phyloP scores from a whole-genome alignment of 1,284 basidiomycete species.

The Pisolithus thermaeus region DNA sequence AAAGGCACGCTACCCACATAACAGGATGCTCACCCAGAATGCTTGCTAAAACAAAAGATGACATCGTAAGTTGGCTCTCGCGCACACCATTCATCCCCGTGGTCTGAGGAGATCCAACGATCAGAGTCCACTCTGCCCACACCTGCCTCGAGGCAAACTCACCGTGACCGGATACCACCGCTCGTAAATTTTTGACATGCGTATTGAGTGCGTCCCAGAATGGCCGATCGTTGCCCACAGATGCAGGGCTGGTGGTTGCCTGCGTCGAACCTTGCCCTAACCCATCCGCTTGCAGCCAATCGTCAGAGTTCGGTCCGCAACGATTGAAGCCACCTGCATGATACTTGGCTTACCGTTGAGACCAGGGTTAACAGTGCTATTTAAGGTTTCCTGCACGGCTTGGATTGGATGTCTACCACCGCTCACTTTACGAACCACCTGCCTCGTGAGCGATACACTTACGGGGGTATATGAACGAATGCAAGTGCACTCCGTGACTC shows the following conservation, averaged over 20 bases:
- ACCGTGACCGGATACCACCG: slow-evolving; percentile 65
- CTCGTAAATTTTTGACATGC: slow-evolving; percentile 59
- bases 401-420: slow-evolving; percentile 45
- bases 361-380: slow-evolving; percentile 50
- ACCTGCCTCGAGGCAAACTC: background rate
- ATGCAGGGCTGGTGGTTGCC: slow-evolving; percentile 34
- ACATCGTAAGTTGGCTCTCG: slow-evolving; percentile 54
- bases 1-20: background rate
- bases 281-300: slow-evolving; percentile 40
- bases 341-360: slow-evolving; percentile 43
- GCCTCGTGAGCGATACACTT: slow-evolving; percentile 11
- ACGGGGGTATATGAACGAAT: slow-evolving; percentile 70
- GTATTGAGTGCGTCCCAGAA: slow-evolving; percentile 59
- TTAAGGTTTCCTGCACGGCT: slow-evolving; percentile 42
- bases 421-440: background rate
- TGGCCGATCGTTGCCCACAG: slow-evolving; percentile 41
- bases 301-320: background rate
- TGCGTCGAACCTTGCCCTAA: slow-evolving; percentile 58
- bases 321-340: background rate
- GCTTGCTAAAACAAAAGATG: slow-evolving; percentile 69
- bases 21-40: slow-evolving; percentile 49
- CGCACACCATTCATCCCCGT: slow-evolving; percentile 69
- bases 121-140: background rate
- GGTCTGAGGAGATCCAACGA: slow-evolving; percentile 38
- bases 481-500: slow-evolving; percentile 49